Conservation (phyloP, 208 protist species). For the Wallacemonas collosoma region DNA sequence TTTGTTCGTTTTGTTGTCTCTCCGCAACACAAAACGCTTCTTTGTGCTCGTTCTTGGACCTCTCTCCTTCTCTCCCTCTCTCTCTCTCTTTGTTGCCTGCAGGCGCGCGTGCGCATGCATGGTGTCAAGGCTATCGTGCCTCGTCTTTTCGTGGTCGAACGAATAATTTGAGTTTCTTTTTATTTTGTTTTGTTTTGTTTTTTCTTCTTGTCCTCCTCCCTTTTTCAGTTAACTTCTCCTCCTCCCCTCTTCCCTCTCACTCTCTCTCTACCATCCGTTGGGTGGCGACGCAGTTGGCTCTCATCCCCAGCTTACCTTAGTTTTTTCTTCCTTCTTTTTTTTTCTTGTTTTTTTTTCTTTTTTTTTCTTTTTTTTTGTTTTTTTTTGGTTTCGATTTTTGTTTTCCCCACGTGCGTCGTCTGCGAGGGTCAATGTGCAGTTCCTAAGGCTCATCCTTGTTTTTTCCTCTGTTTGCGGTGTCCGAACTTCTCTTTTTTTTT, state of each 20-base stretch:
- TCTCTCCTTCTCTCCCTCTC: no score
- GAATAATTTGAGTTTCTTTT: not conserved
- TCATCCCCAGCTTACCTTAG: not conserved
- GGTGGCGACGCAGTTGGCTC: not conserved
- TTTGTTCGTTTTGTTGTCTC: not conserved
- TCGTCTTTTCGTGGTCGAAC: no score
- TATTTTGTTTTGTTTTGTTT: conserved; percentile 3
- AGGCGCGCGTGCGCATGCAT: no score
- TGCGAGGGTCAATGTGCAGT: not conserved
- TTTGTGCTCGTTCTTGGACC: no score
- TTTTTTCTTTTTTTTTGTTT: conserved; percentile 8
- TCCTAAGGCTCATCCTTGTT: not conserved
- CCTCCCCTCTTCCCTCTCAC: not conserved
- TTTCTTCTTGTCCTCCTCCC: not conserved
- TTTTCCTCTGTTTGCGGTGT: not conserved
- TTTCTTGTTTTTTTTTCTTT: conserved; percentile 20
- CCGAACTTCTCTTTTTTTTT: not conserved
- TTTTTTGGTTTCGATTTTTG: conserved; percentile 5
- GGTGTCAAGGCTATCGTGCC: no score
- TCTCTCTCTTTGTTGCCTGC: no score
- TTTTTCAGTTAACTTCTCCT: conserved; percentile 3
- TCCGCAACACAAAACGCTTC: not conserved
- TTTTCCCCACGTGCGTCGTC: not conserved
- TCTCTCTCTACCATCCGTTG: conserved; percentile 3
- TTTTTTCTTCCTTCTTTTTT: conserved; percentile 17